Percentiles rank a stretch among this genome's conserved stretches.
Conservation (phyloP, 2,329 filamentous ascomycete genomes). For the Epichloe uncinata region DNA sequence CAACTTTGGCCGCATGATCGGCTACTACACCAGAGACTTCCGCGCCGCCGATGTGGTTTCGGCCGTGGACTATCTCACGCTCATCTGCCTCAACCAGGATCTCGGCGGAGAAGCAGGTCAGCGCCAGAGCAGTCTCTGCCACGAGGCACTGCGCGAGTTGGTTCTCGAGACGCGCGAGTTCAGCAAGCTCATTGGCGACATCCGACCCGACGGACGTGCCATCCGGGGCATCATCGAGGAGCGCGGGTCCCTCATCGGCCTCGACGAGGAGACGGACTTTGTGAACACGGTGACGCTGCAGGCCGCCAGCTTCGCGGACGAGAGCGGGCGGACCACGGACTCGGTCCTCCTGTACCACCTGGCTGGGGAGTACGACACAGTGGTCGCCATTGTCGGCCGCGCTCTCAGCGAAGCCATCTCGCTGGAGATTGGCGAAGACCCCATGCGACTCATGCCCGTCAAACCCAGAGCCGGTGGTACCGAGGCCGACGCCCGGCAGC, state of each 20-base stretch:
- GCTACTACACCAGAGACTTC: conserved; percentile 93
- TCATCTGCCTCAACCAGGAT: conserved; percentile 88
- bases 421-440: conserved; percentile 71
- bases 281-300: conserved; percentile 85
- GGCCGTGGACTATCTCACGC: conserved; percentile 81
- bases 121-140: conserved; percentile 70
- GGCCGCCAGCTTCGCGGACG: conserved; percentile 83
- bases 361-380: conserved; percentile 87
- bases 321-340: conserved; percentile 85
- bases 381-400: conserved; percentile 80
- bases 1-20: conserved; percentile 87
- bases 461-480: conserved; percentile 45
- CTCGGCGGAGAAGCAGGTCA: conserved; percentile 59
- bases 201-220: conserved; percentile 70
- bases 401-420: conserved; percentile 82
- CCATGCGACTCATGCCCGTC: conserved; percentile 64
- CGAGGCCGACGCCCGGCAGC: conserved; percentile 16
- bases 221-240: conserved; percentile 81
- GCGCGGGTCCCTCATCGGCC: conserved; percentile 65
- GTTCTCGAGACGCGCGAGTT: conserved; percentile 97
- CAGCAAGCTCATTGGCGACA: conserved; percentile 83
- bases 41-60: conserved; percentile 77
- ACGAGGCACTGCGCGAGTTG: conserved; percentile 84
- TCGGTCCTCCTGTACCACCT: conserved; percentile 90
- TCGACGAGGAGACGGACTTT: conserved; percentile 71